phyloP scores from a whole-genome alignment of 2,329 filamentous ascomycete species.

The Mollisiaceae sp. region DNA sequence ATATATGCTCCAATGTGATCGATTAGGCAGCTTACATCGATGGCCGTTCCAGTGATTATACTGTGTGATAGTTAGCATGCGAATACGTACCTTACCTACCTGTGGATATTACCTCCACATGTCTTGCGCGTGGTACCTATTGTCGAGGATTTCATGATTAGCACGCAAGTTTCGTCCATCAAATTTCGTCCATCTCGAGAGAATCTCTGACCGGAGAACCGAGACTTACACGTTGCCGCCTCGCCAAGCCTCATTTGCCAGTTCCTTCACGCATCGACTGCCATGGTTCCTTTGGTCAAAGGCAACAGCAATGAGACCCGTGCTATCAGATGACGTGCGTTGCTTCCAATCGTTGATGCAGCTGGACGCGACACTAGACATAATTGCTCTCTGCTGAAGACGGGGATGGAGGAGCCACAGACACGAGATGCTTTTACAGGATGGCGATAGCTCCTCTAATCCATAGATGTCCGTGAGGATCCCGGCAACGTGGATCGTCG shows the following conservation, averaged over 20 bases:
- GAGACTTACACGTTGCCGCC: constrained; percentile 61
- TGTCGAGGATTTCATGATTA: no score
- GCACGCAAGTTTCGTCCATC: no score
- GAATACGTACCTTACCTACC: background rate
- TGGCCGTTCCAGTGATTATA: constrained; percentile 72
- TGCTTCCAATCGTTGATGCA: constrained; percentile 72
- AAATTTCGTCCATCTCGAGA: no score
- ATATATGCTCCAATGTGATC: constrained; percentile 79
- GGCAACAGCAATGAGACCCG: constrained; percentile 74
- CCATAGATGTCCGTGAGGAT: constrained; percentile 83
- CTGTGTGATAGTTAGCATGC: constrained; percentile 43
- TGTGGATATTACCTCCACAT: constrained; percentile 67
- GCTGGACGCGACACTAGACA: constrained; percentile 75
- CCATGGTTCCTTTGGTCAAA: constrained; percentile 98
- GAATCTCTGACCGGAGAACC: no score
- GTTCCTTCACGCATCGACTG: constrained; percentile 66
- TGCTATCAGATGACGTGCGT: constrained; percentile 40
- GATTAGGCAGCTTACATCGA: constrained; percentile 77
- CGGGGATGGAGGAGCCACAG: constrained; percentile 94
- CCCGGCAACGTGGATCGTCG: constrained; percentile 75
- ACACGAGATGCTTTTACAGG: constrained; percentile 65
- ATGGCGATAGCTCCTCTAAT: constrained; percentile 69
- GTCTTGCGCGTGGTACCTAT: constrained; percentile 76
- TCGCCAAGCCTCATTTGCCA: constrained; percentile 78
- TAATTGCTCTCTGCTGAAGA: constrained; percentile 70